phyloP scores from a whole-genome alignment of 2,329 filamentous ascomycete genomes.

The Ophiostoma montium region DNA sequence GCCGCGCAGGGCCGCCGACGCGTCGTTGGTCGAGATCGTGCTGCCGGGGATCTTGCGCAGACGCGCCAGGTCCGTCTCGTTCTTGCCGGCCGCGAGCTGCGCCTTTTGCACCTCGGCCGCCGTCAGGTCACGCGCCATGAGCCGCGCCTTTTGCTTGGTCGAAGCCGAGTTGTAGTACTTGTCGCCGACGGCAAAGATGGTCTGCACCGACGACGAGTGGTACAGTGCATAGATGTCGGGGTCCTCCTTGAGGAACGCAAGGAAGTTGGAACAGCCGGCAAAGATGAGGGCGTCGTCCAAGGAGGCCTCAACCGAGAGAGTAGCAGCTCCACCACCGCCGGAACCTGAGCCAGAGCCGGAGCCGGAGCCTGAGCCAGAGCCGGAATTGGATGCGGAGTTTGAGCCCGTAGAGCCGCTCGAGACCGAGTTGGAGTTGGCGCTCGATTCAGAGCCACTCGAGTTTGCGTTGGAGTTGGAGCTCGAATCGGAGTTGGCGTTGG shows the following conservation, averaged over 20 bases:
- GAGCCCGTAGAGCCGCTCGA: not conserved
- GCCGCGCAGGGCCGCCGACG: constrained; percentile 1
- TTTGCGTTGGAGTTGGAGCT: not conserved
- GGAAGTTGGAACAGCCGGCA: constrained; percentile 7
- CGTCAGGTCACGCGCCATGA: constrained; percentile 3
- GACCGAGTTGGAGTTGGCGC: not conserved
- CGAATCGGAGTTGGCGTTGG: not conserved
- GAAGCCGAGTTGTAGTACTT: constrained; percentile 6
- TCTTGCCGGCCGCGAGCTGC: constrained; percentile 8
- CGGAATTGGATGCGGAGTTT: not conserved
- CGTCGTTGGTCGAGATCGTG: constrained; percentile 7
- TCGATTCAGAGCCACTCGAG: not conserved
- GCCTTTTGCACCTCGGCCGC: constrained; percentile 9
- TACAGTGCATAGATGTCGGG: constrained; percentile 7
- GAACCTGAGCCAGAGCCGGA: not conserved
- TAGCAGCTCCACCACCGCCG: not conserved
- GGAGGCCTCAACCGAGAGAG: constrained; percentile 4
- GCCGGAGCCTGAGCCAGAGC: not conserved
- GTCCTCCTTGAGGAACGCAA: constrained; percentile 10
- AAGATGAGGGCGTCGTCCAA: constrained; percentile 10
- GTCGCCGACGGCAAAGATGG: constrained; percentile 11
- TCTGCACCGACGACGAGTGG: constrained; percentile 6
- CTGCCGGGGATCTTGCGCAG: constrained; percentile 9
- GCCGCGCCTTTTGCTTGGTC: not conserved
- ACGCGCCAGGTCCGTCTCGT: constrained; percentile 5